Evolutionary conservation across 805 yeast species (phyloP), one percentile per base, ranked within the genome.

Genomic region (Wickerhamomyces alni): DNA sequence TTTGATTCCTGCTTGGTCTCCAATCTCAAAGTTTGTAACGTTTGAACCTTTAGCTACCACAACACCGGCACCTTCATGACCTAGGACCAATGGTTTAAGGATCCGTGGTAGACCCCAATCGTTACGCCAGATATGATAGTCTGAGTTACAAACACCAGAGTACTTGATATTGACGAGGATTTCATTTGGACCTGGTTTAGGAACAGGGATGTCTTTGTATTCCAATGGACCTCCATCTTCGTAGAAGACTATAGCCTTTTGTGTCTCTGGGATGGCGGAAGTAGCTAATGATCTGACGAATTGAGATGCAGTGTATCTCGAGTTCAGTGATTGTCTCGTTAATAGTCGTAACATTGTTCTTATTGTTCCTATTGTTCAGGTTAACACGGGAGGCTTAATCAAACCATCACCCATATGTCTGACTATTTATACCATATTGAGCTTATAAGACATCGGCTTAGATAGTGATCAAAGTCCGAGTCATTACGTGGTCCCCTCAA

Each of bases 1-100:
- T 60, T 75, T 75, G 47, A 75, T 62, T 48, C 82, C 82, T 13
- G 80, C 82, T 30, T 57, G 58, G 47, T 75, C 82, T 44, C 82
- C 82, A 37, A 75, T 52, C 44, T 74, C 58, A 65, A 75, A 75
- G 37, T 73, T 71, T n/a, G 51, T 63, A 37, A 75, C 80, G 44
- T 70, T 66, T 11, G 60, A 63, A 37, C 81, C 81, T 51, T 65
- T 58, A 17, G 68, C 77, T 33, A 75, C 80, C 40, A 75, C 80
- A 25, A 70, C 70, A 54, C 81, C 80, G 21, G 80, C 79, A 57
- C 81, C 81, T 59, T 75, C 81, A 52, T 75, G 81, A 37, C 81
- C 81, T 39, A 79, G 77, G 17, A 75, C 76, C 48, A 75, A 57
- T 10, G 80, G 80, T 50, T 74, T 61, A 50, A 73, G 72, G 40